Evolutionary conservation across 768 basidiomycete species (phyloP).

Genomic region (Boletus reticuloceps): DNA sequence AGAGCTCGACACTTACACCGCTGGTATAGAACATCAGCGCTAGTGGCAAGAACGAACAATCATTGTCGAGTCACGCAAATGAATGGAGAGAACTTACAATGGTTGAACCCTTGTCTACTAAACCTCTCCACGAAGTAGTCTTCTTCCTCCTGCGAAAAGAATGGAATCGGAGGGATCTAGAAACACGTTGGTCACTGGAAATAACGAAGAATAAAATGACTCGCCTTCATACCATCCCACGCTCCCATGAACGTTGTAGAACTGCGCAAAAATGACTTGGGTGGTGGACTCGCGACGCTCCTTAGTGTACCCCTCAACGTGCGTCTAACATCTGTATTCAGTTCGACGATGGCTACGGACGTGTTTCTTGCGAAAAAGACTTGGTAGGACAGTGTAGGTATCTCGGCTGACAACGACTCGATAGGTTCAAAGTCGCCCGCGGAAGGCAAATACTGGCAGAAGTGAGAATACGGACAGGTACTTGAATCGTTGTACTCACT

Average conservation of each 20-base stretch:
- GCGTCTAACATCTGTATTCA: constrained; percentile 54
- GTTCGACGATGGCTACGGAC: constrained; percentile 46
- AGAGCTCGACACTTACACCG: constrained; percentile 34
- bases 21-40: constrained; percentile 66
- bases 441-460: constrained; percentile 56
- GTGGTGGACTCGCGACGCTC: constrained; percentile 53
- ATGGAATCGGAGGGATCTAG: constrained; percentile 61
- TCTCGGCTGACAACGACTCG: constrained; percentile 34
- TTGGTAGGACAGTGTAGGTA: constrained; percentile 63
- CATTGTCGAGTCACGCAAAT: background rate
- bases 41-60: constrained; percentile 20
- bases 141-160: constrained; percentile 60
- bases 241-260: constrained; percentile 49
- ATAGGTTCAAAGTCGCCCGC: constrained; percentile 47
- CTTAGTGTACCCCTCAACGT: constrained; percentile 57
- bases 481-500: constrained; percentile 34
- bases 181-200: background rate
- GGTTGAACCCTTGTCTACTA: constrained; percentile 51
- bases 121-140: constrained; percentile 70
- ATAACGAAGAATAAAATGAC: background rate
- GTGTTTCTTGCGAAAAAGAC: constrained; percentile 56
- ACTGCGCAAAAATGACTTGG: constrained; percentile 51
- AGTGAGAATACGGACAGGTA: background rate
- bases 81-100: constrained; percentile 45
- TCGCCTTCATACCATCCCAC: constrained; percentile 39